Conservation (phyloP, 2,329 filamentous ascomycete species). For the Hymenoscyphus salicellus region DNA sequence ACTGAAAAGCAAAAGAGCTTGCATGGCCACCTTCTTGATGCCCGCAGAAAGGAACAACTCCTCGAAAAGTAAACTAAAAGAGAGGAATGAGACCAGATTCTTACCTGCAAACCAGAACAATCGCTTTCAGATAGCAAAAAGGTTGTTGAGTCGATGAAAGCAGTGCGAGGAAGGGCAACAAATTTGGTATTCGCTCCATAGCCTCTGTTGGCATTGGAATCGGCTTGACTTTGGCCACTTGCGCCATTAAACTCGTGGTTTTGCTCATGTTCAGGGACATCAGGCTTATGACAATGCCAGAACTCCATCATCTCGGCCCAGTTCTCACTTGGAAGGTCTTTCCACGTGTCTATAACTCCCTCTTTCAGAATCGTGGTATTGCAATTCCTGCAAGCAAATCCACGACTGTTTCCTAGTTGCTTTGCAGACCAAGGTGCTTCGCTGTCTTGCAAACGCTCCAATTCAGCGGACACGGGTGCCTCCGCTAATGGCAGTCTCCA, state of each 20-base stretch:
- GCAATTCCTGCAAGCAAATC: constrained; percentile 41
- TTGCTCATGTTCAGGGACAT: constrained; percentile 48
- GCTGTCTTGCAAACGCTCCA: constrained; percentile 22
- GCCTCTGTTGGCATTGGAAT: constrained; percentile 58
- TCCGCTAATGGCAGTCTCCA: constrained; percentile 52
- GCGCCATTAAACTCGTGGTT: constrained; percentile 37
- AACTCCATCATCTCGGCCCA: constrained; percentile 99
- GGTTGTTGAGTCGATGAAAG: constrained; percentile 77
- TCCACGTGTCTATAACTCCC: constrained; percentile 61
- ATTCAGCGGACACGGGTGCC: constrained; percentile 10
- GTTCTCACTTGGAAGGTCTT: constrained; percentile 90
- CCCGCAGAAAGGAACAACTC: constrained; percentile 36
- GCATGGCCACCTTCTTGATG: constrained; percentile 64
- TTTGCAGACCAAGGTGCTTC: constrained; percentile 51
- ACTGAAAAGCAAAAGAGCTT: constrained; percentile 44
- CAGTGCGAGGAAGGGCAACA: constrained; percentile 60
- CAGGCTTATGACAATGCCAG: constrained; percentile 97
- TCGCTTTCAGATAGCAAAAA: constrained; percentile 70
- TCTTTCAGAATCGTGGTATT: constrained; percentile 42
- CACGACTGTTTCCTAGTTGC: constrained; percentile 41
- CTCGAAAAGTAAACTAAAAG: constrained; percentile 9
- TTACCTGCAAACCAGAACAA: constrained; percentile 46
- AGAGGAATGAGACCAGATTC: constrained; percentile 37
- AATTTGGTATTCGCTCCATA: constrained; percentile 82
- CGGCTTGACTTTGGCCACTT: constrained; percentile 27